Evolutionary conservation across 106 monocot genomes (phyloP), one percentile per base, ranked within the genome.

Genomic region (Alisma plantagoaquatica): DNA sequence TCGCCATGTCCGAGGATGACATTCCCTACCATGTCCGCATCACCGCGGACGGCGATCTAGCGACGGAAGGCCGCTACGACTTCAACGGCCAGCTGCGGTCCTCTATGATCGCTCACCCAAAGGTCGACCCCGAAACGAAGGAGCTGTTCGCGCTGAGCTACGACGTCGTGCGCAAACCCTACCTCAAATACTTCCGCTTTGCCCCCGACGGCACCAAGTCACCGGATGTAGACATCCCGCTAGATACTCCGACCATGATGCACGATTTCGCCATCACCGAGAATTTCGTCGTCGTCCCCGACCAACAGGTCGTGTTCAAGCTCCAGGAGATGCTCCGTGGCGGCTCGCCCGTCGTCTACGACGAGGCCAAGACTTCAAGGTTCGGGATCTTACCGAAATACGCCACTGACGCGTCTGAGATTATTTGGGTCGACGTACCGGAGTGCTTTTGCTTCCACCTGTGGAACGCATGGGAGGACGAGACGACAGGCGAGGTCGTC

Each of bases 381-480:
- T 90, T 90, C 67, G 89, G 89, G 0, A 25, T 90, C 15, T 65
- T 90, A 1, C 89, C 83, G 2, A 83, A 69, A 54, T 74, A 90
- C 62, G 83, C 76, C 17, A 49, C 24, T 7, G 70, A 74, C 54
- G 44, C 74, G 41, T 50, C 70, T 26, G 74, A 77, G 58, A 71
- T 90, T 31, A 43, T 0, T 38, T 90, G 89, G 89, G 61, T 84
- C 29, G 89, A 84, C 56, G 89, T 84, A 41, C 80, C 79, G 3
- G 80, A 74, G 24, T 90, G 89, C 83, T 90, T 90, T 74, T 90
- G 89, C 65, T 90, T 90, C 83, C 89, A 90, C 52, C 51, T 90
- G 9, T 90, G 84, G 83, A 90, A 90, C 46, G 70, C 89, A 10
- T 90, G 89, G 89, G 89, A 90, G 54, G 83, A 83, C 31, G 65